These are phyloP conservation scores for Pseudogymnoascus sp. DNA, from an alignment of 2,329 filamentous ascomycete genomes.

Conservation along the genomic window DNA sequence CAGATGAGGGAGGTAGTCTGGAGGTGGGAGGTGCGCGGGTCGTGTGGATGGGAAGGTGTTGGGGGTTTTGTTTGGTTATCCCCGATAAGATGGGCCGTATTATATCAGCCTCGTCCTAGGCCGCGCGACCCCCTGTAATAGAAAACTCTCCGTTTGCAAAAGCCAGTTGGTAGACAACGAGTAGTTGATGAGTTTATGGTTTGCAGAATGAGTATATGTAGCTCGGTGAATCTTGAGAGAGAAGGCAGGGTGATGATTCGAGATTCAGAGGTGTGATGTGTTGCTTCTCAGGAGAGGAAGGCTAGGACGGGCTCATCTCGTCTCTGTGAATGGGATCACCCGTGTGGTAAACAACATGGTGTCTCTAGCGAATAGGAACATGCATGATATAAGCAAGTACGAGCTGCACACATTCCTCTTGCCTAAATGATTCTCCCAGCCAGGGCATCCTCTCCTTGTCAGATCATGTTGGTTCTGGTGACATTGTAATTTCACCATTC, in stretches of 20 bases:
- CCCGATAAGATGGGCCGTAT: constrained; percentile 8
- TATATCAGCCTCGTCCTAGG: constrained; percentile 6
- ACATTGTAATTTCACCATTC: neutral
- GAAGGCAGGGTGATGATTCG: neutral
- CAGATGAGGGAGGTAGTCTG: neutral
- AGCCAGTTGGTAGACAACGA: neutral
- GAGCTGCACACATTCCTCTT: neutral
- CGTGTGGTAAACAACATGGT: constrained; percentile 4
- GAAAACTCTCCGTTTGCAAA: neutral
- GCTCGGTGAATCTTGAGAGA: neutral
- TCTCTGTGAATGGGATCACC: neutral
- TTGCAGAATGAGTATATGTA: neutral
- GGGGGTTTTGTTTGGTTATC: constrained; percentile 8
- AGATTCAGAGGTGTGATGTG: neutral
- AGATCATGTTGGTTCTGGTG: neutral
- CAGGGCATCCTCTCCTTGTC: neutral
- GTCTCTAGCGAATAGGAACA: constrained; percentile 1
- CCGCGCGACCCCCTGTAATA: neutral
- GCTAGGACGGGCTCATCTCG: neutral
- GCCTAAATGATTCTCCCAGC: neutral
- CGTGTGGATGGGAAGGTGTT: neutral
- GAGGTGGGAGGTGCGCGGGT: neutral
- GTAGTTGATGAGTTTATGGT: neutral
- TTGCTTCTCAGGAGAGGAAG: neutral
- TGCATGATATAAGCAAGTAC: constrained; percentile 8